A percentile compares a stretch with the other conserved stretches of the same genome.
These are phyloP conservation scores for Leptomonas seymouri DNA, from an alignment of 208 protist genomes.

Conservation along the genomic window DNA sequence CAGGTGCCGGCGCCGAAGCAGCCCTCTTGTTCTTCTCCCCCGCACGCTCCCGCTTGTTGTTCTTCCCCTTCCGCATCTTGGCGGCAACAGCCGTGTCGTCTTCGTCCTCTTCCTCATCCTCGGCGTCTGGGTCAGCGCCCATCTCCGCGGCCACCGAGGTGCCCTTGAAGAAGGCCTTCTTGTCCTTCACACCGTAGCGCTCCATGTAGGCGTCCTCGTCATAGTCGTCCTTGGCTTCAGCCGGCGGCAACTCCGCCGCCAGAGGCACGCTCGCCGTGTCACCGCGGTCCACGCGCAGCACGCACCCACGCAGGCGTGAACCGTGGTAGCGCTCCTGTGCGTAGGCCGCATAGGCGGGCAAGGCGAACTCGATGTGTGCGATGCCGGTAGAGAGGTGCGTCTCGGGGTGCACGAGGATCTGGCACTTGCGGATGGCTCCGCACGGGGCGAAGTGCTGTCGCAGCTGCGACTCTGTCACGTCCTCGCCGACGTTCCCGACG, in stretches of 20 bases:
- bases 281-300: constrained; percentile 88
- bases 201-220: constrained; percentile 76
- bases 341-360: constrained; percentile 85
- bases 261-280: constrained; percentile 76
- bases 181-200: constrained; percentile 78
- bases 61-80: constrained; percentile 17
- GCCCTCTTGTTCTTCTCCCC: not conserved
- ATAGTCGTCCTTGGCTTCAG: constrained; percentile 63
- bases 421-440: constrained; percentile 62
- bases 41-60: constrained; percentile 19
- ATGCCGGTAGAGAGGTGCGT: constrained; percentile 81
- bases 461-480: constrained; percentile 79
- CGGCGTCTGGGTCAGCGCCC: constrained; percentile 22
- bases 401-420: constrained; percentile 80
- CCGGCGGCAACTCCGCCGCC: constrained; percentile 41
- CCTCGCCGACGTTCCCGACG: constrained; percentile 82
- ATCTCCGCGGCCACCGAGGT: constrained; percentile 70
- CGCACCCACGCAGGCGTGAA: constrained; percentile 73
- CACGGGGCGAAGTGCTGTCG: constrained; percentile 79
- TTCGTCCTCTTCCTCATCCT: constrained; percentile 36
- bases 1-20: not conserved
- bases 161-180: constrained; percentile 81
- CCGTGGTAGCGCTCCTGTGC: constrained; percentile 84
- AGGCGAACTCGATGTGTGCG: constrained; percentile 70
- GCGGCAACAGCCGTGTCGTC: constrained; percentile 13